phyloP scores from a whole-genome alignment of 768 basidiomycete genomes.

The Ramaria rubella region DNA sequence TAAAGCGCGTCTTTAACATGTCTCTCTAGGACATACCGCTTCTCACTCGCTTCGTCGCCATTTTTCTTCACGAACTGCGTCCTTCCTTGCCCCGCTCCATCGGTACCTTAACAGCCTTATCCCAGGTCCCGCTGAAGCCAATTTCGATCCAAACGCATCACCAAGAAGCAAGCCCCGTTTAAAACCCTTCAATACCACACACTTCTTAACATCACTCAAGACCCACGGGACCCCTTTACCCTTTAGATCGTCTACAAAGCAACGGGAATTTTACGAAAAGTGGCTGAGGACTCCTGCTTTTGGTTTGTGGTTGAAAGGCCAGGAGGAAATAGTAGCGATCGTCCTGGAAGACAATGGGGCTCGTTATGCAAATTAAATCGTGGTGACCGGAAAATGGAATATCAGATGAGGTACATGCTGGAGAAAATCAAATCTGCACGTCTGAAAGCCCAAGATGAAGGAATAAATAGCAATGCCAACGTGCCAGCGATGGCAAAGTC shows the following conservation, averaged over 20 bases:
- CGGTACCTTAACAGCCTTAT: slow-evolving; percentile 87
- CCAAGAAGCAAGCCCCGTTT: slow-evolving; percentile 28
- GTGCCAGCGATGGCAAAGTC: background rate
- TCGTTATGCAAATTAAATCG: background rate
- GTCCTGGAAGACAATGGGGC: slow-evolving; percentile 31
- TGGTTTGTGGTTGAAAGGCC: slow-evolving; percentile 70
- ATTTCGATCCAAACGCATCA: slow-evolving; percentile 30
- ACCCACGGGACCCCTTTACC: slow-evolving; percentile 64
- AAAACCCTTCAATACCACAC: slow-evolving; percentile 60
- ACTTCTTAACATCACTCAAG: slow-evolving; percentile 71
- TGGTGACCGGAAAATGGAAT: background rate
- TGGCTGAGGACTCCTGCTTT: slow-evolving; percentile 75
- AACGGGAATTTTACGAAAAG: slow-evolving; percentile 68
- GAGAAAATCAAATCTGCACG: background rate
- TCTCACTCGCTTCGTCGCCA: slow-evolving; percentile 69
- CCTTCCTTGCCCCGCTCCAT: slow-evolving; percentile 81
- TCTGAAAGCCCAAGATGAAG: background rate
- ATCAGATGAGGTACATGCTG: background rate
- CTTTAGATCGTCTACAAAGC: slow-evolving; percentile 59
- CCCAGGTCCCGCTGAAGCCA: slow-evolving; percentile 54
- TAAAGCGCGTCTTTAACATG: background rate
- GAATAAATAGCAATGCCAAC: background rate
- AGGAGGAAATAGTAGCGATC: slow-evolving; percentile 62
- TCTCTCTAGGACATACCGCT: slow-evolving; percentile 29
- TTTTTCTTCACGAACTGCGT: slow-evolving; percentile 79